Conservation (phyloP, 164 flowering plant species). For the Echeveria elegans region DNA sequence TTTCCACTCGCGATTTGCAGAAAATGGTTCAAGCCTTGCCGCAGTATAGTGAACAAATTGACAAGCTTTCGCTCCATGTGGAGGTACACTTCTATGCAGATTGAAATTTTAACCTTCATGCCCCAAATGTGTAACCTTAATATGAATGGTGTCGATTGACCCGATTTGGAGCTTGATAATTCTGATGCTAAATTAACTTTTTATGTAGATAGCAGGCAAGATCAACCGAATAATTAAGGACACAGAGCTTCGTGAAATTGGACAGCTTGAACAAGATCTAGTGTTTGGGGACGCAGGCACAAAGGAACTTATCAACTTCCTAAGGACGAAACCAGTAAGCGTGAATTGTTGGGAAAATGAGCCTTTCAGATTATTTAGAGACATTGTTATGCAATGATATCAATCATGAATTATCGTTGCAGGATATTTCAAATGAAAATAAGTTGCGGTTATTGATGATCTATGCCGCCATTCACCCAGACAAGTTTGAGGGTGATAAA, state of each 20-base stretch:
- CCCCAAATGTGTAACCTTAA: too few species aligned
- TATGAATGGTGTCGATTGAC: too few species aligned
- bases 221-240: constrained; percentile 66
- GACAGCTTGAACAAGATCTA: constrained; percentile 90
- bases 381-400: constrained; percentile 10
- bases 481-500: constrained; percentile 96
- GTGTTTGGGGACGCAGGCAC: constrained; percentile 98
- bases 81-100: constrained; percentile 44
- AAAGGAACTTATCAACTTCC: constrained; percentile 74
- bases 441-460: constrained; percentile 91
- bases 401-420: constrained; percentile 21
- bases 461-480: constrained; percentile 78
- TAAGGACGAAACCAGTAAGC: constrained; percentile 63
- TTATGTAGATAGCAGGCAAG: constrained; percentile 83
- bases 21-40: constrained; percentile 99
- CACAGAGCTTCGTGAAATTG: constrained; percentile 68
- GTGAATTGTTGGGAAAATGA: background rate
- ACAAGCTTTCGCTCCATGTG: constrained; percentile 95
- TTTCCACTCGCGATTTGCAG: constrained; percentile 91
- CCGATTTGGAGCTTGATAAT: background rate
- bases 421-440: constrained; percentile 69
- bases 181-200: background rate
- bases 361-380: background rate
- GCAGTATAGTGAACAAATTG: constrained; percentile 90
- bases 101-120: background rate